These are phyloP conservation scores for Fusarium cyanostomum DNA, from an alignment of 2,329 filamentous ascomycete species.

Conservation along the genomic window DNA sequence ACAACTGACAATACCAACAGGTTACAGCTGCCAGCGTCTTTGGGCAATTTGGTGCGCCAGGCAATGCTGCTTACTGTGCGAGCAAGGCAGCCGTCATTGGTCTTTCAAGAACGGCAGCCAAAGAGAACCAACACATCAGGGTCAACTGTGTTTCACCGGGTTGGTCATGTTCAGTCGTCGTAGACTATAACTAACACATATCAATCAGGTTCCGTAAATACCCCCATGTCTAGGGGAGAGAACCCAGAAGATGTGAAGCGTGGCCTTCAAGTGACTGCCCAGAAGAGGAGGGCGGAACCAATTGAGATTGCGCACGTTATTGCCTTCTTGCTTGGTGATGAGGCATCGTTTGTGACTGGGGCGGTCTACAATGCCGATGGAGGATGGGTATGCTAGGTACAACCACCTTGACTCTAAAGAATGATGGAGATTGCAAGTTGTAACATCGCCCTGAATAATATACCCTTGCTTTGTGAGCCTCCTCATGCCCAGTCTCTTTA, in stretches of 20 bases:
- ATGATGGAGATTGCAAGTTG: too few relatives aligned
- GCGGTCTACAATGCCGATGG: slow-evolving; percentile 53
- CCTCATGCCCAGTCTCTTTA: too few relatives aligned
- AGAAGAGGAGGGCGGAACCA: slow-evolving; percentile 24
- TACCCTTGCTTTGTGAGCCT: too few relatives aligned
- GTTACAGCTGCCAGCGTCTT: slow-evolving; percentile 46
- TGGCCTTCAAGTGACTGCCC: slow-evolving; percentile 14
- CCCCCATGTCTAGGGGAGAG: slow-evolving; percentile 27
- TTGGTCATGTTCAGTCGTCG: fast-evolving
- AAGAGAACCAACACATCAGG: slow-evolving; percentile 33
- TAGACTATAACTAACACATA: background rate
- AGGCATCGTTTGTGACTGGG: slow-evolving; percentile 39
- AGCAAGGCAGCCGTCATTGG: slow-evolving; percentile 48
- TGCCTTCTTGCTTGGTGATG: slow-evolving; percentile 38
- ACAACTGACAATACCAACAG: slow-evolving; percentile 48
- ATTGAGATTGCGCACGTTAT: slow-evolving; percentile 28
- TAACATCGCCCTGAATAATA: too few relatives aligned
- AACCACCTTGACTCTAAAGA: too few relatives aligned
- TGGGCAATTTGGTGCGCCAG: slow-evolving; percentile 44
- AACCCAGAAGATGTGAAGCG: slow-evolving; percentile 18
- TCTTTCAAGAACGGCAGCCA: slow-evolving; percentile 44
- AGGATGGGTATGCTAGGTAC: slow-evolving; percentile 40
- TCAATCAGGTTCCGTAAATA: slow-evolving; percentile 23
- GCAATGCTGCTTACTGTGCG: slow-evolving; percentile 43
- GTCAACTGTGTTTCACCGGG: slow-evolving; percentile 32